These are phyloP conservation scores for Phascolomyces articulosus DNA, from an alignment of 371 early-diverging fungal species.

Conservation along the genomic window DNA sequence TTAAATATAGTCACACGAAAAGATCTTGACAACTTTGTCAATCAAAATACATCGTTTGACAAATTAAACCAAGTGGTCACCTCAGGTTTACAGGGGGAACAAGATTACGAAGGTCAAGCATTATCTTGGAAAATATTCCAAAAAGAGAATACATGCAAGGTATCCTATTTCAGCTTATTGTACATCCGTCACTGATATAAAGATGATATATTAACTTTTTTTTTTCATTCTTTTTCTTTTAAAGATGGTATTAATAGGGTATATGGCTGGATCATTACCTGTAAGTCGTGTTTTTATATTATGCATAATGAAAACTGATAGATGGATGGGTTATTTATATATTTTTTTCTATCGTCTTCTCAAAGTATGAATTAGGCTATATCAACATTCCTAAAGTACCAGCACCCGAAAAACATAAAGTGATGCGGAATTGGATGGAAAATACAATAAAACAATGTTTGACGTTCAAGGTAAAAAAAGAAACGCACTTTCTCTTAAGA, in stretches of 20 bases:
- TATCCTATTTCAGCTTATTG: background rate
- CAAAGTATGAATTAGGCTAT: conserved; percentile 14
- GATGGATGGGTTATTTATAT: background rate
- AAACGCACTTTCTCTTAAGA: no score
- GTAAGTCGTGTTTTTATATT: conserved; percentile 7
- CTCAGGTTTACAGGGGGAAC: conserved; percentile 12
- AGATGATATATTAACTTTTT: background rate
- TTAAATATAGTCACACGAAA: conserved; percentile 7
- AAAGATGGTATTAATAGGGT: conserved; percentile 14
- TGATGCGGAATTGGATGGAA: conserved; percentile 13
- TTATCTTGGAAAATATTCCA: conserved; percentile 10
- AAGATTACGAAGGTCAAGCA: conserved; percentile 15
- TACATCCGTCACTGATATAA: background rate
- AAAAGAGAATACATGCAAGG: conserved; percentile 9
- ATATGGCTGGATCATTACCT: conserved; percentile 9
- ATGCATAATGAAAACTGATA: background rate
- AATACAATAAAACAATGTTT: conserved; percentile 10
- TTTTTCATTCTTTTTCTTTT: no score
- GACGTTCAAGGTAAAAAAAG: conserved; percentile 1
- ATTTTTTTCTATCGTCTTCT: background rate
- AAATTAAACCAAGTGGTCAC: conserved; percentile 4
- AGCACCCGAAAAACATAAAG: background rate
- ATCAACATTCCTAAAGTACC: conserved; percentile 3
- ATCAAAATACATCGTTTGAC: background rate
- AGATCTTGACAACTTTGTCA: conserved; percentile 13